Percentiles rank a stretch among this genome's conserved stretches.
Evolutionary conservation across 495 filamentous ascomycete genomes (phyloP).

Genomic region (Baudoinia panamericana): DNA sequence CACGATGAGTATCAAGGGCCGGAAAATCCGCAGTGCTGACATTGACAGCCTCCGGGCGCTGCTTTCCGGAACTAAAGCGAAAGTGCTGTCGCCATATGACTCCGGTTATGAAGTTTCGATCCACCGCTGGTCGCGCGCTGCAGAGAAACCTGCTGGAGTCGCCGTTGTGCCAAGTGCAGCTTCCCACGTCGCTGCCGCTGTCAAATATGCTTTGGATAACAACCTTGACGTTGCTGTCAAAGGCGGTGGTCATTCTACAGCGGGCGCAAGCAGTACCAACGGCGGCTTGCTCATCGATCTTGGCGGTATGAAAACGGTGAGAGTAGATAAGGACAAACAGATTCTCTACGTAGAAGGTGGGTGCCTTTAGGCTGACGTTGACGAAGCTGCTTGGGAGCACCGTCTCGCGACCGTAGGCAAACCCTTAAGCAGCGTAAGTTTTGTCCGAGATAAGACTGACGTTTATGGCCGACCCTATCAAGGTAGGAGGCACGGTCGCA

Average conservation of each 20-base stretch:
- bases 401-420: slow-evolving; percentile 44
- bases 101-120: slow-evolving; percentile 23
- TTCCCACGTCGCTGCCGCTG: slow-evolving; percentile 30
- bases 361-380: slow-evolving; percentile 43
- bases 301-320: slow-evolving; percentile 37
- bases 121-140: slow-evolving; percentile 23
- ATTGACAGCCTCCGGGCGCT: slow-evolving; percentile 4
- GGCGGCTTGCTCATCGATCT: slow-evolving; percentile 46
- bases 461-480: too few species aligned
- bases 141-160: slow-evolving; percentile 25
- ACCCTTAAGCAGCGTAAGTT: too few species aligned
- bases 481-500: slow-evolving; percentile 48
- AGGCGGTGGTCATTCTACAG: slow-evolving; percentile 42
- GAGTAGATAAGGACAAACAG: slow-evolving; percentile 32
- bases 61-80: slow-evolving; percentile 5
- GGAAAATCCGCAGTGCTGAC: too few species aligned
- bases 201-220: slow-evolving; percentile 35
- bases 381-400: slow-evolving; percentile 35
- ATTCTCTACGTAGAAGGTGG: slow-evolving; percentile 43
- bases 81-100: slow-evolving; percentile 6
- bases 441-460: too few species aligned
- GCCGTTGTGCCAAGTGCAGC: slow-evolving; percentile 31
- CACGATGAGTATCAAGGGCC: too few species aligned
- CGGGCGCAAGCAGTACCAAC: slow-evolving; percentile 37
- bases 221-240: slow-evolving; percentile 37